phyloP scores from a whole-genome alignment of 2,329 filamentous ascomycete species.

The Nemania diffusa region DNA sequence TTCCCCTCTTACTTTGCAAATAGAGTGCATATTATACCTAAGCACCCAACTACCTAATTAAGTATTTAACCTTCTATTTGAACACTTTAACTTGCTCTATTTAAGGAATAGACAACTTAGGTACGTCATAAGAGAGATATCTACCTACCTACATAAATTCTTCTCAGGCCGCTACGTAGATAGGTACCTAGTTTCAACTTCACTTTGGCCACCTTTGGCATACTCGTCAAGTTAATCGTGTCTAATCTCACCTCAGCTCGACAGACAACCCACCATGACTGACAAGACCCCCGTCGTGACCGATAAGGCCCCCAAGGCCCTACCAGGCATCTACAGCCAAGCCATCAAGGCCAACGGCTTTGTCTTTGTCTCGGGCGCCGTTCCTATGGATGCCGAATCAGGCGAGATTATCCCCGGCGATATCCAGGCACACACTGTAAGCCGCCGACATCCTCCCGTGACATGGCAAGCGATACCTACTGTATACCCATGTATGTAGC shows the following conservation, averaged over 20 bases:
- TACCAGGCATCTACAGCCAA: conserved; percentile 56
- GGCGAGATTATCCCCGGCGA: conserved; percentile 71
- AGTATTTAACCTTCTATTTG: background rate
- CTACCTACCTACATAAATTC: background rate
- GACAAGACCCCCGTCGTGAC: conserved; percentile 53
- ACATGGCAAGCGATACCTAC: background rate
- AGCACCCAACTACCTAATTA: background rate
- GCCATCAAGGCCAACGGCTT: conserved; percentile 75
- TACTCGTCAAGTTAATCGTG: background rate
- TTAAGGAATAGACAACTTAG: background rate
- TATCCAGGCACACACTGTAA: conserved; percentile 71
- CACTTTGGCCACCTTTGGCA: background rate
- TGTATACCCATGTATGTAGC: background rate
- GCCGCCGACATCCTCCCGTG: conserved; percentile 35
- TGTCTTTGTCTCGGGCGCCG: conserved; percentile 77
- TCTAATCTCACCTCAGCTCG: conserved; percentile 24
- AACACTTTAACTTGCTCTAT: background rate
- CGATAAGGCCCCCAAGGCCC: conserved; percentile 55
- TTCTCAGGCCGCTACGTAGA: background rate
- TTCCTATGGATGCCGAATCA: conserved; percentile 69
- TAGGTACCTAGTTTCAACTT: background rate
- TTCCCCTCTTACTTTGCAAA: no score
- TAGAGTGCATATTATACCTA: no score
- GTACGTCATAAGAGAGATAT: conserved; percentile 1
- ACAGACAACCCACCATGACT: conserved; percentile 43